Conservation (phyloP, 1,139 yeast species). For the Yamadazyma taylorii region DNA sequence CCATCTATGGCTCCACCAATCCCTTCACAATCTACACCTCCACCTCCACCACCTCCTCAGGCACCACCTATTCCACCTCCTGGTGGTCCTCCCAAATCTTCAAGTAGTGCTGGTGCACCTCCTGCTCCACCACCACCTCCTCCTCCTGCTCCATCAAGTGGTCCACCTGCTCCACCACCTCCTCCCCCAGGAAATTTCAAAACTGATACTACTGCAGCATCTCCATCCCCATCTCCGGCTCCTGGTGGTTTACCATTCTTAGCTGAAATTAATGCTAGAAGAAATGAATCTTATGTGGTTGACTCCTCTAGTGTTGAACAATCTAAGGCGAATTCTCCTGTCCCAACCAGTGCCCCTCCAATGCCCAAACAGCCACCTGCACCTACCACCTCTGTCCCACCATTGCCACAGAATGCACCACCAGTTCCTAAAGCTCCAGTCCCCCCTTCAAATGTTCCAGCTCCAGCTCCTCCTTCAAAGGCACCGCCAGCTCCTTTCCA, state of each 20-base stretch:
- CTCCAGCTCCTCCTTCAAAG: conserved; percentile 11
- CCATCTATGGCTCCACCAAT: conserved; percentile 10
- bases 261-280: conserved; percentile 41
- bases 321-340: conserved; percentile 16
- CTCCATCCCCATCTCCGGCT: conserved; percentile 20
- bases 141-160: conserved; percentile 20
- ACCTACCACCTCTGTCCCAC: conserved; percentile 14
- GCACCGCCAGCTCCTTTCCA: conserved; percentile 17
- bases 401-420: conserved; percentile 7
- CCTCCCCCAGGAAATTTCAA: conserved; percentile 11
- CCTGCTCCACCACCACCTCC: conserved; percentile 21
- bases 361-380: conserved; percentile 13
- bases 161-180: conserved; percentile 17
- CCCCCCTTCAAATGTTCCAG: conserved; percentile 16
- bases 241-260: conserved; percentile 42
- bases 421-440: conserved; percentile 16
- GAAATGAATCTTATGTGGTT: conserved; percentile 37
- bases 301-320: conserved; percentile 26
- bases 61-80: conserved; percentile 12
- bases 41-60: conserved; percentile 12
- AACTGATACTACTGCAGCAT: conserved; percentile 9
- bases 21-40: conserved; percentile 10
- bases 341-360: conserved; percentile 16
- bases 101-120: conserved; percentile 9
- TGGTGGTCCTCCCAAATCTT: conserved; percentile 3